Evolutionary conservation across 2,329 filamentous ascomycete species (phyloP), one percentile per base, ranked within the genome.

Genomic region (Aureobasidium melanogenum): DNA sequence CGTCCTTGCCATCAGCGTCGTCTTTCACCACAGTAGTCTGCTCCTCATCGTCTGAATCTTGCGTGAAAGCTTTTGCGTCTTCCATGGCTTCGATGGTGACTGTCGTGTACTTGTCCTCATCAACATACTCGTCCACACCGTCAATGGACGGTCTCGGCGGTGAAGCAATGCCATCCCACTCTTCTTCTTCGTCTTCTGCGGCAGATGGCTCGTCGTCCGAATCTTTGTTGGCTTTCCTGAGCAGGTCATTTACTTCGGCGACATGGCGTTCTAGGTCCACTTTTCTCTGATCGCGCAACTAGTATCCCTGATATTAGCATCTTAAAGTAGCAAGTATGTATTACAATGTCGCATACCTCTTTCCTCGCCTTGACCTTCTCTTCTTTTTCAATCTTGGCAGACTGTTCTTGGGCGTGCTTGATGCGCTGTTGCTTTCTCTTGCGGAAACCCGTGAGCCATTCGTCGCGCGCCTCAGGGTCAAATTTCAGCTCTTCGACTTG

Each of bases 381-480:
- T 69, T 91, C 84, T 54, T 87, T 85, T 51, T 87, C 91, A 71
- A 83, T 86, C 74, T 90, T 88, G 48, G 84, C 86, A 3, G 90
- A 89, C 67, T 88, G 81, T 67, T 94, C 91, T 70, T 94, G 88
- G 1, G 93, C 93, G 74, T 87, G 80, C 77, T 96, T 95, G 66
- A 87, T 85, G 39, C 94, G 84, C 73, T 91, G 88, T 58, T 89
- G 77, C 75, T 97, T 97, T 74, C 94, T 88, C 81, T 97, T 99
- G 79, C 93, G 92, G 76, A 99, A 99, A 2, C 94, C 94, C 0
- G 91, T 97, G 62, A 99, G 81, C 72, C 89, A 99, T 70, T 97
- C 91, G 66, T 88, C 79, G 66, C 94, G 87, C 48, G 89, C 89
- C 64, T 82, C 80, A 64, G 82, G 77, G 76, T 99, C 91, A 76